These are phyloP conservation scores for Protea cynaroides DNA, from an alignment of 164 flowering plant genomes.

Conservation along the genomic window DNA sequence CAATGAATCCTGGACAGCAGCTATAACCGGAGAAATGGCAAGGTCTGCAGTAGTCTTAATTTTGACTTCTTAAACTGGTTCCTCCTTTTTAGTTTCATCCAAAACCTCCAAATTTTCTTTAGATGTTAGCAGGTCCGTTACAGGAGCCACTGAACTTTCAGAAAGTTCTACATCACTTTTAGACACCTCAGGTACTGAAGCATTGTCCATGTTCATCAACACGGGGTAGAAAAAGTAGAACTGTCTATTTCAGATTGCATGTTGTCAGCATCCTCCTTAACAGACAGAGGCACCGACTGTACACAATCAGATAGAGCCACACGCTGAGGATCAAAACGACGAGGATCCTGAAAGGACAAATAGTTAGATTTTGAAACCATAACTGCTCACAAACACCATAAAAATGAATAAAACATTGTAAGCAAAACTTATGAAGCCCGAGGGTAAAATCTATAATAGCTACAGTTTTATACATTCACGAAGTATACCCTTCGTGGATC, in stretches of 20 bases:
- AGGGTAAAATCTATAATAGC: background rate
- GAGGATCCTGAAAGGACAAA: slow-evolving; percentile 72
- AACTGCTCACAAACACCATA: slow-evolving; percentile 3
- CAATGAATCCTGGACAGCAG: slow-evolving; percentile 30
- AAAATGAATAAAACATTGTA: background rate
- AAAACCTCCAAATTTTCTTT: slow-evolving; percentile 26
- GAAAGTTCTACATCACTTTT: slow-evolving; percentile 29
- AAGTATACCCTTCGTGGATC: slow-evolving; percentile 84
- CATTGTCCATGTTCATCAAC: slow-evolving; percentile 24
- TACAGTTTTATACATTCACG: background rate
- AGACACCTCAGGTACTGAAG: slow-evolving; percentile 18
- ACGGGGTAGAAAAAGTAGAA: slow-evolving; percentile 24
- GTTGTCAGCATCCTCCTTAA: slow-evolving; percentile 36
- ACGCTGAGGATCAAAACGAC: slow-evolving; percentile 92
- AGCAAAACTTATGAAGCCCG: background rate
- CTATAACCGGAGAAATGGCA: slow-evolving; percentile 27
- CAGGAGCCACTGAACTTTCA: slow-evolving; percentile 25
- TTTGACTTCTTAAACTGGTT: slow-evolving; percentile 24
- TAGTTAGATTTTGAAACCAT: too few species aligned
- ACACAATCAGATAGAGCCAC: slow-evolving; percentile 30
- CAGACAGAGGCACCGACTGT: slow-evolving; percentile 33
- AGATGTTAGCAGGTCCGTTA: slow-evolving; percentile 21
- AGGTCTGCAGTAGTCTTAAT: slow-evolving; percentile 26
- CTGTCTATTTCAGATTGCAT: slow-evolving; percentile 35
- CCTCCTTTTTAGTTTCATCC: slow-evolving; percentile 21